Conservation (phyloP, 163 green algal species). For the Scenedesmus sp. region DNA sequence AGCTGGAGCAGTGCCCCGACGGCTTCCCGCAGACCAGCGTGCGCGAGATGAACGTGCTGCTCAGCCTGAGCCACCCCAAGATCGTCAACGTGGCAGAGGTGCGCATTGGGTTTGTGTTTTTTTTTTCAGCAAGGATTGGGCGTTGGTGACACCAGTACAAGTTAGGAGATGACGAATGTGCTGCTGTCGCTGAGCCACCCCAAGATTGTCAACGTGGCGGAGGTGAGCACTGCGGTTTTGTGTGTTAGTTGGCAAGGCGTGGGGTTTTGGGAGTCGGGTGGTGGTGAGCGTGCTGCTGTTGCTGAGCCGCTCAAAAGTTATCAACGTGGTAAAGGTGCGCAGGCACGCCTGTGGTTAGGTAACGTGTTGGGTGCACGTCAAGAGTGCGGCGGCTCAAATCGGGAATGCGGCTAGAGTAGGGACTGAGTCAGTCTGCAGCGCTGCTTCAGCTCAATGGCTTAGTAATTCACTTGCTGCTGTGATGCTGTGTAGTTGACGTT, state of each 20-base stretch:
- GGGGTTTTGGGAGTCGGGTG: too few relatives aligned
- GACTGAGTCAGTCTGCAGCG: too few relatives aligned
- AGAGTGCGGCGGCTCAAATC: too few relatives aligned
- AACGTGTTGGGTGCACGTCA: too few relatives aligned
- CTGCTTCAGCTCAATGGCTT: too few relatives aligned
- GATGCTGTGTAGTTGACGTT: not conserved
- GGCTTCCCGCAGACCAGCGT: conserved; percentile 97
- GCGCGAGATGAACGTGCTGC: conserved; percentile 98
- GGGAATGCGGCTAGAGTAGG: too few relatives aligned
- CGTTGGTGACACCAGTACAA: not conserved
- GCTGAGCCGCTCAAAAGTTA: conserved; percentile 88
- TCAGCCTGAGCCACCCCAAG: conserved; percentile 92
- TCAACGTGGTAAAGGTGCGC: conserved; percentile 94
- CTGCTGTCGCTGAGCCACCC: conserved; percentile 65
- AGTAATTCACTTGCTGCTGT: not conserved
- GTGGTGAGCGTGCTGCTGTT: not conserved
- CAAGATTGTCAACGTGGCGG: conserved; percentile 96
- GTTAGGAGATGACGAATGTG: too few relatives aligned
- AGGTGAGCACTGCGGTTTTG: conserved; percentile 73
- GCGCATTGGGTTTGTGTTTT: conserved; percentile 1
- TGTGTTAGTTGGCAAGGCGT: not conserved
- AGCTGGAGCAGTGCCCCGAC: conserved; percentile 94
- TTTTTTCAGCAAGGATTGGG: not conserved
- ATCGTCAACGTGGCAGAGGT: conserved; percentile 98
- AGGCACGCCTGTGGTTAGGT: too few relatives aligned